Evolutionary conservation across 441 rosid genomes (phyloP).

Genomic region (Erodium moschatum): DNA sequence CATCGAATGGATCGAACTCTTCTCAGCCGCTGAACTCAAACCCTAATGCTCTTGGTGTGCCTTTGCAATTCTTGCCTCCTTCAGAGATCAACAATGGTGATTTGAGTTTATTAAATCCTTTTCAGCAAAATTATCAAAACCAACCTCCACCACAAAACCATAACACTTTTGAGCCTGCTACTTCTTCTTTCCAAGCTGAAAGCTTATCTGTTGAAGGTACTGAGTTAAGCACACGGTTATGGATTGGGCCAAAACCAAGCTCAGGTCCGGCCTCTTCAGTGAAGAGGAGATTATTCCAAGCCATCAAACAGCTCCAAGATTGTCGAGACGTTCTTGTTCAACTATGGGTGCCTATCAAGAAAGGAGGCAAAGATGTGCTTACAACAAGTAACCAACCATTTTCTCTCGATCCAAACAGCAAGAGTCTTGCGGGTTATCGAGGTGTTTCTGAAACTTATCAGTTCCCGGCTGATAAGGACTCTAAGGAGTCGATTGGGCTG

Average conservation of each 20-base stretch:
- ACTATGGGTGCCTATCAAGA: slow-evolving; percentile 73
- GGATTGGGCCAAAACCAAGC: slow-evolving; percentile 48
- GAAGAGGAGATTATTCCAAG: slow-evolving; percentile 48
- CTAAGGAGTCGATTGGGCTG: slow-evolving; percentile 48
- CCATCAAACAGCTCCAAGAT: slow-evolving; percentile 42
- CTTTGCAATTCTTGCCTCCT: slow-evolving; percentile 23
- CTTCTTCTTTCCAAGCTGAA: no score
- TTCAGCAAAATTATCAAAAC: slow-evolving; percentile 23
- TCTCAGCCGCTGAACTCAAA: neutral
- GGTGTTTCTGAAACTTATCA: slow-evolving; percentile 44
- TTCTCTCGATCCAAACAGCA: slow-evolving; percentile 30
- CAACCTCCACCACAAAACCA: slow-evolving; percentile 24
- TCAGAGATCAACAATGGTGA: slow-evolving; percentile 24
- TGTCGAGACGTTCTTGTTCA: slow-evolving; percentile 56
- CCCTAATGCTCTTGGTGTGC: slow-evolving; percentile 21
- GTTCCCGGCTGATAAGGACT: slow-evolving; percentile 53
- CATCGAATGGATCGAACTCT: slow-evolving; percentile 37
- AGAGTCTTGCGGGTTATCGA: slow-evolving; percentile 51
- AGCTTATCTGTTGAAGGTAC: slow-evolving; percentile 27
- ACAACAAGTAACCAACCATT: slow-evolving; percentile 72
- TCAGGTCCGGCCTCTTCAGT: slow-evolving; percentile 35
- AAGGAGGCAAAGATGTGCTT: slow-evolving; percentile 56
- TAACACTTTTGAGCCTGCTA: slow-evolving; percentile 18
- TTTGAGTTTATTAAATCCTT: slow-evolving; percentile 20
- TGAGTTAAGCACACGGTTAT: slow-evolving; percentile 43